A percentile compares a stretch with the other conserved stretches of the same genome.
These are phyloP conservation scores for Phytophthora pisi DNA, from an alignment of 352 stramenopile genomes.

Conservation along the genomic window DNA sequence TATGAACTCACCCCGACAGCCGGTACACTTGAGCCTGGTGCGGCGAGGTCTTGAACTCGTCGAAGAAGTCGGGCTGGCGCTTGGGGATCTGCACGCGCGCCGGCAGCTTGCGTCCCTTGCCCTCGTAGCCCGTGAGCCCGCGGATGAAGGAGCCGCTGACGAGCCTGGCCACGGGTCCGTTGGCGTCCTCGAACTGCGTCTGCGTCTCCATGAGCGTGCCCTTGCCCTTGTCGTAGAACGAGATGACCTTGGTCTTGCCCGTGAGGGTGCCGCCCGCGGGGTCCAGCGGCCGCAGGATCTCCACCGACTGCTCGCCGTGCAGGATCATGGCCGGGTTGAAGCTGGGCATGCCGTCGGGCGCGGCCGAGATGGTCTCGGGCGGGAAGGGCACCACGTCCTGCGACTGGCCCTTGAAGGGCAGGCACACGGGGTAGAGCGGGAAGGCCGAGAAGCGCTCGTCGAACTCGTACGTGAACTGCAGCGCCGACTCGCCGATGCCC, in stretches of 20 bases:
- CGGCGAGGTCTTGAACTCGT: conserved; percentile 71
- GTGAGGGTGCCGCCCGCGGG: conserved; percentile 55
- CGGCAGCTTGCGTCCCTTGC: conserved; percentile 66
- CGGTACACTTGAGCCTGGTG: conserved; percentile 92
- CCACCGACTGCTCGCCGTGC: conserved; percentile 86
- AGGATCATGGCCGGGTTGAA: conserved; percentile 87
- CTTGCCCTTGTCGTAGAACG: conserved; percentile 85
- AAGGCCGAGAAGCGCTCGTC: conserved; percentile 87
- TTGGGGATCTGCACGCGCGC: conserved; percentile 78
- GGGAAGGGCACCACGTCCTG: conserved; percentile 90
- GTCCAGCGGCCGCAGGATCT: conserved; percentile 78
- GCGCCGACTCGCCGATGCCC: conserved; percentile 85
- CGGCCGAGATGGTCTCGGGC: conserved; percentile 60
- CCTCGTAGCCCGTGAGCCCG: conserved; percentile 77
- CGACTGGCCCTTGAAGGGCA: conserved; percentile 88
- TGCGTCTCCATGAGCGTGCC: conserved; percentile 87
- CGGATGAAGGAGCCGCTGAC: conserved; percentile 85
- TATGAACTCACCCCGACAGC: conserved; percentile 78
- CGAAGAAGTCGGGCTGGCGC: conserved; percentile 64
- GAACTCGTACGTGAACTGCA: conserved; percentile 92
- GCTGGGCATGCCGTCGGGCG: conserved; percentile 69
- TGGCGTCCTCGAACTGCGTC: conserved; percentile 76
- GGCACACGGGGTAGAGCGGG: conserved; percentile 87
- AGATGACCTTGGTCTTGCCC: conserved; percentile 75
- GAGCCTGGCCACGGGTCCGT: conserved; percentile 69